Base-by-base conservation (phyloP, 2,329 filamentous ascomycete species). In the Laburnicola sp. region DNA sequence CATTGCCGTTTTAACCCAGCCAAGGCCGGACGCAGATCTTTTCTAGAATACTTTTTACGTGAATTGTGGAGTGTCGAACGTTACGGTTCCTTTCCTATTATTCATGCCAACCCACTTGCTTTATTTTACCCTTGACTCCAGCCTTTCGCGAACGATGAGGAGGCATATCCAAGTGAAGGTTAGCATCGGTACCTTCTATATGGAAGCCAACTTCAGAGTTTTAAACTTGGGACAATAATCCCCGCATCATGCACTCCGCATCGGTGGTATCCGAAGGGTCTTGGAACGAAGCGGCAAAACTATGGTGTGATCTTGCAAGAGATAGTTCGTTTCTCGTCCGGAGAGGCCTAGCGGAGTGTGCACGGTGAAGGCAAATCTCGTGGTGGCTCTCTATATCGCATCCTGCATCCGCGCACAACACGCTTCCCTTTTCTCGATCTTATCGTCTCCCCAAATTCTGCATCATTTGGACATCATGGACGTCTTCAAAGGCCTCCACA, bases 31-130 rank as follows among this genome's bases (percentile, higher is more conserved):
- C 46, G 39, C 57, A 52, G 54, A 61, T 58, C 45, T 60, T 62
- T 65, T 63, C 56, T 56, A 36, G 58, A 66, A 65, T 58, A 60
- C 22, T 65, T 65, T 16, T 67, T 66, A 63, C 60, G 58, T 66
- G 48, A 67, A 58, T 62, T 65, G 64, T 68, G 65, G 65, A 63
- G 54, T 64, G 37, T 21, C 31, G 25, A 28, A 53, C 49, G 56
- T 60, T 41, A 56, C 56, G 47, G 53, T 56, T 51, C 60, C 53
- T 62, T 52, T 49, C 50, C 64, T 61, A 66, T 68, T 65, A 66
- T 56, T 59, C 60, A 67, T 57, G 39, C 43, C 51, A 60, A 59
- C 62, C 64, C 65, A 68, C 64, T 47, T 35, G 30, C 39, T 48
- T 59, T 56, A 59, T 57, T 40, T 56, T 59, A 61, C 47, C 51